Base-by-base conservation (phyloP, 164 flowering plant species). In the Piper betle region DNA sequence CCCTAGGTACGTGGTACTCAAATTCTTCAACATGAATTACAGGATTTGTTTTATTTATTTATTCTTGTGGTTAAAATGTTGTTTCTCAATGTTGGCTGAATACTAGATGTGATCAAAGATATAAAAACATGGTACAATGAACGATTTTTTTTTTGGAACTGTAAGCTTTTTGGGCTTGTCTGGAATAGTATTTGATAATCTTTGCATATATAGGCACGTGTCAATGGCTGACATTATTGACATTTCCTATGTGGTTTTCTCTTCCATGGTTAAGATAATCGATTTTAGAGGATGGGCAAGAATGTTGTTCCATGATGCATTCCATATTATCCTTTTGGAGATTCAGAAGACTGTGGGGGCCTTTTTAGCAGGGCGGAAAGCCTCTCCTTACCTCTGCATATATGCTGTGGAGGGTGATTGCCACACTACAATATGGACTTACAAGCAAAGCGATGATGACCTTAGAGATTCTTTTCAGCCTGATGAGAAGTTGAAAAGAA, bases 391-490 rank as follows among this genome's bases (percentile, higher is more conserved):
- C 43, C 72, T 62, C 55, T 93, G 99, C 77, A 52, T 88, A 55
- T 81, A 80, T 75, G 84, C 93, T 72, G 68, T 84, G 42, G 71
- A 82, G 61, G 91, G 80, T 57, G 99, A 91, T 75, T 94, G 97
- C 67, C 75, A 86, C 75, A 80, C 82, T 10, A 81, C 86, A 37
- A 93, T 94, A 55, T 94, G 99, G 99, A 91, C 89, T 33, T 88
- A 85, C 72, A 75, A 79, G 55, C 75, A 72, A 57, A 74, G 71
- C 19, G 61, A 61, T 52, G 79, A 85, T 71, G 88, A 79, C 37
- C 10, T 53, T 12, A 69, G 84, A 65, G 99, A 94, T 73, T 73
- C 83, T 6, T 88, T 88, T 66, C 99, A 94, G 69, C 85, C 97
- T 46, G 92, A 84, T 71, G 91, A 91, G 48, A 77, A 84, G 57